Conservation (phyloP, 768 basidiomycete species). For the Pleurotus eryngii region DNA sequence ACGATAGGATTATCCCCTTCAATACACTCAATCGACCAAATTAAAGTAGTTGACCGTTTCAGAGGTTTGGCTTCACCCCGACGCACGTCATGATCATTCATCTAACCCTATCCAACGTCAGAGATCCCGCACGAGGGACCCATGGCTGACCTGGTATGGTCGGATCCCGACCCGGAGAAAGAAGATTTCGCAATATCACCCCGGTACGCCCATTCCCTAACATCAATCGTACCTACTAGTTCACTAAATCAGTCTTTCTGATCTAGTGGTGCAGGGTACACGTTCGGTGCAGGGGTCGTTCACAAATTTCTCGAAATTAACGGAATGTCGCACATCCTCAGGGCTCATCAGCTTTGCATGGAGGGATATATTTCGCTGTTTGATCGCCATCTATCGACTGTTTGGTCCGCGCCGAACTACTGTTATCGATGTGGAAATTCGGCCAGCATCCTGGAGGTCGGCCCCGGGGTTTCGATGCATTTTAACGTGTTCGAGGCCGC, state of each 20-base stretch:
- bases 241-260: slow-evolving; percentile 11
- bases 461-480: slow-evolving; percentile 81
- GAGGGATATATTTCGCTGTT: slow-evolving; percentile 98
- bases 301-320: slow-evolving; percentile 97
- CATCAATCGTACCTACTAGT: slow-evolving; percentile 13
- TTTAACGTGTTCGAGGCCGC: slow-evolving; percentile 99
- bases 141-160: slow-evolving; percentile 99
- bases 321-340: slow-evolving; percentile 94
- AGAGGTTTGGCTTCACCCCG: slow-evolving; percentile 55
- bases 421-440: slow-evolving; percentile 98
- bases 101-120: slow-evolving; percentile 30
- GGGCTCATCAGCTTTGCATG: slow-evolving; percentile 99
- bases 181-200: slow-evolving; percentile 99
- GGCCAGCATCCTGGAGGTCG: slow-evolving; percentile 94
- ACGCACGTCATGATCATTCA: slow-evolving; percentile 12
- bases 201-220: slow-evolving; percentile 50
- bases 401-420: slow-evolving; percentile 99
- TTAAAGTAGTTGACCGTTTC: slow-evolving; percentile 98
- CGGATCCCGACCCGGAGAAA: slow-evolving; percentile 98
- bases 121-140: slow-evolving; percentile 99
- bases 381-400: slow-evolving; percentile 91
- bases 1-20: slow-evolving; percentile 86
- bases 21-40: slow-evolving; percentile 98
- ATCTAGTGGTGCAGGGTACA: slow-evolving; percentile 93
- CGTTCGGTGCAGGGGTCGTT: slow-evolving; percentile 96